Evolutionary conservation across 371 early-diverging fungal species (phyloP), one percentile per base, ranked within the genome.

Genomic region (Rhizopus microsporus): DNA sequence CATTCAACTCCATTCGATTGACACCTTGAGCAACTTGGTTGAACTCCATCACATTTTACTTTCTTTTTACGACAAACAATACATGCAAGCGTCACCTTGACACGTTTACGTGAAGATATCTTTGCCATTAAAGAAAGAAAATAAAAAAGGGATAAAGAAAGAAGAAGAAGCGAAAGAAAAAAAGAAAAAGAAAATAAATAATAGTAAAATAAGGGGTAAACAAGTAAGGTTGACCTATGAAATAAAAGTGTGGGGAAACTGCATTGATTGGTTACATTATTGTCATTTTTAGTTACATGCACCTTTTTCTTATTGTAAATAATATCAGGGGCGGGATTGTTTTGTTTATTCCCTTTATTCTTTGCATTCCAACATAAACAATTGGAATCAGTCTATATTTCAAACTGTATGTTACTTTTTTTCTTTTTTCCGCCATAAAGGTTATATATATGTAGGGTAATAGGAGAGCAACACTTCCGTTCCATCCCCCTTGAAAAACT

Each of bases 11-110:
- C 71, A 51, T 67, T 68, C 5, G 68, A 60, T 32, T 54, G 35
- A 56, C 78, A 78, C 34, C 78, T 65, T 47, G 69, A 70, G 52
- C 78, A 78, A 32, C 64, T 56, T 31, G 78, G 78, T 51, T 73
- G 75, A 32, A 67, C 51, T 54, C 78, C 78, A 55, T 78, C 69
- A 50, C 78, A 78, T 46, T 75, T 78, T 32, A 75, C 76, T 47
- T 78, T 78, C 57, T 75, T 78, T 61, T 73, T 75, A 32, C 78
- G 73, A 54, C 78, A 78, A 12, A 65, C 47, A n/a, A 56, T 57
- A 42, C 78, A 78, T n/a, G 78, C 78, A 33, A 78, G 38, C 7
- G 75, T 78, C 8, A 78, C 78, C 52, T 78, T 78, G 51, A 73
- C 60, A 34, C 78, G 70, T 51, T 71, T 71, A n/a, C 57, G 40